phyloP scores from a whole-genome alignment of 257 asterid genomes.

The Schizonepeta tenuifolia region DNA sequence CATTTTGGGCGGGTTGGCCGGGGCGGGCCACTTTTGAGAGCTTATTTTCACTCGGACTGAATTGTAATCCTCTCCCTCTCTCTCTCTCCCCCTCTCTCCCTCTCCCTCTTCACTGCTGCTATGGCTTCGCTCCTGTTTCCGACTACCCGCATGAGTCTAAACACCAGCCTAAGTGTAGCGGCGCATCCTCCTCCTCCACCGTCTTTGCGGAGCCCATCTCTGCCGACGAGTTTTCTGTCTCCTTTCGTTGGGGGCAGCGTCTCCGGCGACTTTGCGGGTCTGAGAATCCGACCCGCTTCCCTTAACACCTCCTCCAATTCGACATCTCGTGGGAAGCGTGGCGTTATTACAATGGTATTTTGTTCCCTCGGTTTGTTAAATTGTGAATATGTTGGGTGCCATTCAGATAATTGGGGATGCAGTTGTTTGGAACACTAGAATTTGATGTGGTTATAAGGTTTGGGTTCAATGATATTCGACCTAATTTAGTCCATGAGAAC shows the following conservation, averaged over 20 bases:
- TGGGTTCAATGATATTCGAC: background rate
- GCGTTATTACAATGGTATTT: slow-evolving; percentile 84
- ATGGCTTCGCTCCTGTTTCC: slow-evolving; percentile 66
- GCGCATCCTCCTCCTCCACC: slow-evolving; percentile 44
- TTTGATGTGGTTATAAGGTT: background rate
- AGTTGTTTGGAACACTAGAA: slow-evolving; percentile 12
- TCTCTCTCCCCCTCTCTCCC: no score
- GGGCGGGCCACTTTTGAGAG: no score
- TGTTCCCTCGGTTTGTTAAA: background rate
- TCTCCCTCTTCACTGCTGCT: slow-evolving; percentile 29
- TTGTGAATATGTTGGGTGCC: background rate
- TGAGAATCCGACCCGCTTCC: slow-evolving; percentile 63
- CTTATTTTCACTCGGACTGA: background rate
- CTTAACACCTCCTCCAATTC: slow-evolving; percentile 51
- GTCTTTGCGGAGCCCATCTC: slow-evolving; percentile 40
- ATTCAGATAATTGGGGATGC: slow-evolving; percentile 27
- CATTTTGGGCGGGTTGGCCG: no score
- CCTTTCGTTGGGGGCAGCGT: slow-evolving; percentile 58
- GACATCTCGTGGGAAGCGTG: slow-evolving; percentile 54
- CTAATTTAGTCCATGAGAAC: slow-evolving; percentile 8
- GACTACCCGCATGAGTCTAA: slow-evolving; percentile 45
- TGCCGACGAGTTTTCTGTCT: slow-evolving; percentile 55
- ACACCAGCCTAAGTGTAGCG: slow-evolving; percentile 28
- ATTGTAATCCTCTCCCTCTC: slow-evolving; percentile 13
- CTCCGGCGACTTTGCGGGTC: slow-evolving; percentile 65